Evolutionary conservation across 306 rosid species (phyloP).

Genomic region (Dalbergia oliveri): DNA sequence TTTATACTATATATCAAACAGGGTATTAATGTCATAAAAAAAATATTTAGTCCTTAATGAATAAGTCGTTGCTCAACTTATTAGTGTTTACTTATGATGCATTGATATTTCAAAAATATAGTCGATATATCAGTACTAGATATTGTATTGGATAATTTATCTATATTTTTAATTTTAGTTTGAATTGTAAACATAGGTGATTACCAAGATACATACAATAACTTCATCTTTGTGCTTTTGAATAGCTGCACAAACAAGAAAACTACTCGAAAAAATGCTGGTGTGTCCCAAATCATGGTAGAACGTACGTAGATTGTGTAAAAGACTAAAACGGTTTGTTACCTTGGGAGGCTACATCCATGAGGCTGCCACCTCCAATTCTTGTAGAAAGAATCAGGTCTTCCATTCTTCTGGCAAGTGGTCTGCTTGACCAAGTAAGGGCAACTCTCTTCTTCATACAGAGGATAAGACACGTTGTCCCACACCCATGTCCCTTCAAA

Average conservation of each 20-base stretch:
- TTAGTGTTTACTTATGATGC: no score
- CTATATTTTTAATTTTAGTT: no score
- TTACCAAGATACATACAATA: no score
- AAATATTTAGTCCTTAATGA: no score
- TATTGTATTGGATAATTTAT: no score
- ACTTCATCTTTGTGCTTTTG: not conserved
- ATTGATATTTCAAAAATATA: no score
- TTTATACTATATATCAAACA: no score
- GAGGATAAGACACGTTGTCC: slow-evolving; percentile 83
- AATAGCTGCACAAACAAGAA: not conserved
- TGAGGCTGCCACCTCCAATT: slow-evolving; percentile 95
- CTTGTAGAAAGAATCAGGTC: slow-evolving; percentile 83
- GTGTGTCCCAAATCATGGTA: not conserved
- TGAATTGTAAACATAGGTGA: no score
- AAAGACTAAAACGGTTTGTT: not conserved
- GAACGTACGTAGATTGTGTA: not conserved
- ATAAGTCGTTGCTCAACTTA: no score
- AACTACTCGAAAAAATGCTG: not conserved
- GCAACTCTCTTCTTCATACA: slow-evolving; percentile 76
- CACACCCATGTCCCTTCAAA: slow-evolving; percentile 92
- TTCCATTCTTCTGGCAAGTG: slow-evolving; percentile 87
- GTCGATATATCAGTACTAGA: no score
- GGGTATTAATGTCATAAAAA: no score
- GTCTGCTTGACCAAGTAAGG: slow-evolving; percentile 90
- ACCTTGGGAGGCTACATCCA: slow-evolving; percentile 87